Base-by-base conservation (phyloP, 345 rosid genomes). In the Eucalyptus caleyi region DNA sequence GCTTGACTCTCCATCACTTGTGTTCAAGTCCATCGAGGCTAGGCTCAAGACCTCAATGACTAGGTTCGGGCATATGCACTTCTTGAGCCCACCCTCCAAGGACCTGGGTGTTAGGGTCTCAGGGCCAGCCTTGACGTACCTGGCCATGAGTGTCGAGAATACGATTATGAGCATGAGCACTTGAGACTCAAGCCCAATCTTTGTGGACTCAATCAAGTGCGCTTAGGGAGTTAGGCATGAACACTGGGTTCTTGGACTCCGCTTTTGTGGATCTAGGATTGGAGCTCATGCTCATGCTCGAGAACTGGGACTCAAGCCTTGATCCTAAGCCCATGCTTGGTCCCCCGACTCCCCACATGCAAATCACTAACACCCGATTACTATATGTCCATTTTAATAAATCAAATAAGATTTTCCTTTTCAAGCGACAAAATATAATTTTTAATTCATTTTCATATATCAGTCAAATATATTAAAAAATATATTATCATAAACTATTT, bases 201-300 rank as follows among this genome's bases (percentile, higher is more conserved):
- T n/a, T 62, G 16, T 62, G 72, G 19, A 62, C 37, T 13, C 1
- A 1, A 1, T n/a, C 3, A 1, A 1, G 72, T 7, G 37, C 0
- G 5, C 34, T n/a, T 0, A 1, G 18, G 18, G 72, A 62, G 9
- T 9, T 13, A 21, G 59, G 11, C 26, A 53, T 0, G 1, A 1
- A 21, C 59, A 19, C 0, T 21, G 2, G 26, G 59, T 53, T 8
- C 59, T 8, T 53, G 26, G 59, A 26, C 26, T 53, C 0, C 21
- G 0, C 11, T 53, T 21, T 53, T 53, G 2, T 53, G 11, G 2
- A 53, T 53, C 59, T 53, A 19, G 59, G 59, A 53, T 53, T 1
- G 59, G 2, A 2, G 2, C 26, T 21, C 3, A 0, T 53, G 59
- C 26, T 53, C 59, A 53, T 53, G 59, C 59, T 53, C 5, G 1